phyloP scores from a whole-genome alignment of 164 flowering plant genomes.

The Umbilicus rupestris region DNA sequence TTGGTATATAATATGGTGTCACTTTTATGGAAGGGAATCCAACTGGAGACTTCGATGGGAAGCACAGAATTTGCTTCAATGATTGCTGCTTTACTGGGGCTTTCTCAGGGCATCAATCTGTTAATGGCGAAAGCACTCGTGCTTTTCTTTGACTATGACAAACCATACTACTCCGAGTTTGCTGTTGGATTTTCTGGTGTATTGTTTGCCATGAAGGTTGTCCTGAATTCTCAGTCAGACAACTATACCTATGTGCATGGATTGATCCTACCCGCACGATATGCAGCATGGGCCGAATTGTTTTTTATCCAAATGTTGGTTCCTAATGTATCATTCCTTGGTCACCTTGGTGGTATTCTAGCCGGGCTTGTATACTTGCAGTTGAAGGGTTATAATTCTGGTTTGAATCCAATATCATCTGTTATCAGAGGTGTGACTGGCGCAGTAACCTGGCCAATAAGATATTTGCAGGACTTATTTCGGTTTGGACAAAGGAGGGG shows the following conservation, averaged over 20 bases:
- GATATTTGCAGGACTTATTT: constrained; percentile 22
- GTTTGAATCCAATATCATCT: constrained; percentile 42
- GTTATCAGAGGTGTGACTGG: constrained; percentile 28
- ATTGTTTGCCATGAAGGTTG: constrained; percentile 92
- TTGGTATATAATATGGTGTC: constrained; percentile 92
- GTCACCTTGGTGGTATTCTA: constrained; percentile 98
- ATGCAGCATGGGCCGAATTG: constrained; percentile 92
- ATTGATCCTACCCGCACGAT: constrained; percentile 57
- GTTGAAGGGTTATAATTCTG: constrained; percentile 32
- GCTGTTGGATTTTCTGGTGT: constrained; percentile 95
- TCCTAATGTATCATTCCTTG: constrained; percentile 89
- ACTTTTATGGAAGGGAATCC: constrained; percentile 89
- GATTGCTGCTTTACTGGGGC: constrained; percentile 51
- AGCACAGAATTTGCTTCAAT: constrained; percentile 77
- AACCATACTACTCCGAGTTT: constrained; percentile 55
- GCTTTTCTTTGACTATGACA: constrained; percentile 46
- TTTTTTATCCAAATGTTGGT: constrained; percentile 82
- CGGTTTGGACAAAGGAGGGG: constrained; percentile 12
- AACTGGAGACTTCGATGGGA: constrained; percentile 77
- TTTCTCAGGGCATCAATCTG: constrained; percentile 88
- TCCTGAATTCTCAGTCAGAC: constrained; percentile 64
- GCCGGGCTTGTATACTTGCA: constrained; percentile 74
- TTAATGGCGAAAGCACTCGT: constrained; percentile 57
- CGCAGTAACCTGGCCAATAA: constrained; percentile 49
- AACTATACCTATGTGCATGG: constrained; percentile 61